Base-by-base conservation (phyloP, 2,329 filamentous ascomycete genomes). In the Lachnellula arida region DNA sequence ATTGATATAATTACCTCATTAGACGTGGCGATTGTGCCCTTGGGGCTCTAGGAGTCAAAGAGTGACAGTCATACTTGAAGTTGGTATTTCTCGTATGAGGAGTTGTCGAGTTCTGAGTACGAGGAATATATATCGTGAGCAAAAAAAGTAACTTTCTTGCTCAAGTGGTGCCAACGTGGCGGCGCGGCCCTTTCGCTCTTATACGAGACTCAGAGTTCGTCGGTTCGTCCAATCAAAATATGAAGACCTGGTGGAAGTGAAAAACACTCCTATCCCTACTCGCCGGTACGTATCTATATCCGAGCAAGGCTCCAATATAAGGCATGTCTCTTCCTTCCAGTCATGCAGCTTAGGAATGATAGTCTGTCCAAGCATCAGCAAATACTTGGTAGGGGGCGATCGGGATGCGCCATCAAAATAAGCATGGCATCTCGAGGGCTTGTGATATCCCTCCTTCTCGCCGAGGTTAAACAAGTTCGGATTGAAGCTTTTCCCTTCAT, bases 191-290 rank as follows among this genome's bases (percentile, higher is more conserved):
- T 17, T 40, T 15, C n/a, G 19, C 44, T 12, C 40, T 39, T 15
- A 32, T 23, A 32, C n/a, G 34, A 50, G 39, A 53, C 43, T 50
- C n/a, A 53, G 19, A 47, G 22, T 42, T 9, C 5, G 81, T 62
- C 86, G 80, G 78, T 74, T 85, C 14, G 84, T 86, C 67, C 78
- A 82, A 61, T 79, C 79, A 0, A 65, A 74, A 5, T 77, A 4
- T 32, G 9, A 12, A 32, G 28, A 11, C 78, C 61, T 82, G 79
- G 1, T 77, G 78, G 1, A 51, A 63, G 6, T 40, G 42, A 2
- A 50, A 48, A 65, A 81, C 14, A 15, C 32, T 60, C 4, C 12
- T 25, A 39, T 51, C 53, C 17, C 22, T 53, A 34, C 23, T 60
- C 15, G 55, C 53, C 4, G 61, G 60, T 42, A 42, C 17, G 9